phyloP scores from a whole-genome alignment of 352 stramenopile genomes.

The Phytophthora fragariaefolia region DNA sequence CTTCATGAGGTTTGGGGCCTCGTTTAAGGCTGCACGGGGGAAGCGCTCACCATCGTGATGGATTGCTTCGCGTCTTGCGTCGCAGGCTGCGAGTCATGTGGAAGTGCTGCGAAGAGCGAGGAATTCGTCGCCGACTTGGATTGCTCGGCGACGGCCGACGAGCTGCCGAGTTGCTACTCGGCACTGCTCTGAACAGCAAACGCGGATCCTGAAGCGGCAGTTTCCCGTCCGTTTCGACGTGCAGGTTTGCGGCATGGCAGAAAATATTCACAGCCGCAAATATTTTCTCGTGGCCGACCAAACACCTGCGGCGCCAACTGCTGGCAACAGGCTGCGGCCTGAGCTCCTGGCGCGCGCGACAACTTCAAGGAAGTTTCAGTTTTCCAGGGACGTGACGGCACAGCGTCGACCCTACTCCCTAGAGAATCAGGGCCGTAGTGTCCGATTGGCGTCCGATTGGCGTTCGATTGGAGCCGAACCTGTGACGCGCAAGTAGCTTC shows the following conservation, averaged over 20 bases:
- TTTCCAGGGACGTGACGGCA: constrained; percentile 18
- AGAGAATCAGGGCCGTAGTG: neutral
- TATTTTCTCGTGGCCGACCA: constrained; percentile 27
- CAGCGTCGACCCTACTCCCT: constrained; percentile 21
- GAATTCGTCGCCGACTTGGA: constrained; percentile 8
- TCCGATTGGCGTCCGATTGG: too few species aligned
- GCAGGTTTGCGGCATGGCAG: neutral
- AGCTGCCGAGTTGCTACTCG: too few species aligned
- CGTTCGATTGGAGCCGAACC: too few species aligned
- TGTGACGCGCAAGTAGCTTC: constrained; percentile 26
- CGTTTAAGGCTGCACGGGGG: neutral
- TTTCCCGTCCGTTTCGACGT: constrained; percentile 24
- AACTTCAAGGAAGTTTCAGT: constrained; percentile 14
- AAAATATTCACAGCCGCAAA: neutral
- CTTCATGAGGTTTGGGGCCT: neutral
- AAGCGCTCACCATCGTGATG: neutral
- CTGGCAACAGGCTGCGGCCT: too few species aligned
- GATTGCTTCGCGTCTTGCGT: too few species aligned
- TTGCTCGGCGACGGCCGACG: constrained; percentile 9
- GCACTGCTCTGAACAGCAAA: constrained; percentile 7
- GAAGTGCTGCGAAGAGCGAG: constrained; percentile 14
- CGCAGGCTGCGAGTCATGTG: too few species aligned
- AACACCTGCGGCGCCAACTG: neutral
- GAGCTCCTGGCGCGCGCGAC: neutral
- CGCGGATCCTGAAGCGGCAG: constrained; percentile 12